phyloP scores from a whole-genome alignment of 768 basidiomycete species.

The Xanthoconium stramineum region DNA sequence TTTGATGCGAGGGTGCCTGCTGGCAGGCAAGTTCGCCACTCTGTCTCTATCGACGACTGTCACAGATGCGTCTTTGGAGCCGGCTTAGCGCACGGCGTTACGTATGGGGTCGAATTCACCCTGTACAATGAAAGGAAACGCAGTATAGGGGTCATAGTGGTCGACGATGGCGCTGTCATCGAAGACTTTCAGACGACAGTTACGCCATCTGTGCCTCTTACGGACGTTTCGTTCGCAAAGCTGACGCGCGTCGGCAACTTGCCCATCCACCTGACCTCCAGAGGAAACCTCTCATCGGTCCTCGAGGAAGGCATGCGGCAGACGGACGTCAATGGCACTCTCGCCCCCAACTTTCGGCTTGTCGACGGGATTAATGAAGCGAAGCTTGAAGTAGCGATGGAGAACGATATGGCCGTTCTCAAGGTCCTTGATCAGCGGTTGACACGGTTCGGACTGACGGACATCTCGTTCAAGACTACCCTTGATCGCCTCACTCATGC shows the following conservation, averaged over 20 bases:
- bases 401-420: background rate
- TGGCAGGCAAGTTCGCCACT: conserved; percentile 6
- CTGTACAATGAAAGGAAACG: conserved; percentile 15
- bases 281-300: background rate
- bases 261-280: background rate
- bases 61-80: conserved; percentile 20
- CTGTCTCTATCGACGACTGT: background rate
- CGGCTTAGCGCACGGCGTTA: conserved; percentile 27
- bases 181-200: conserved; percentile 14
- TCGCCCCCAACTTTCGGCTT: background rate
- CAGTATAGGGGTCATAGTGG: background rate
- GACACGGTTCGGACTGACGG: background rate
- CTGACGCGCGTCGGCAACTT: conserved; percentile 1
- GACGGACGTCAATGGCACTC: background rate
- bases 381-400: background rate
- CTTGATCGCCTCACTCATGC: background rate
- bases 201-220: background rate
- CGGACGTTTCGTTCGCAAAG: conserved; percentile 1
- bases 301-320: background rate
- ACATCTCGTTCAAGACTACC: background rate
- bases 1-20: conserved; percentile 22
- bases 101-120: conserved; percentile 14
- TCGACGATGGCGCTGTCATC: conserved; percentile 7
- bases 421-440: background rate
- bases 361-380: background rate